Percentiles rank a stretch among this genome's conserved stretches.
Evolutionary conservation across 2,329 filamentous ascomycete species (phyloP).

Genomic region (Colletotrichum sp.): DNA sequence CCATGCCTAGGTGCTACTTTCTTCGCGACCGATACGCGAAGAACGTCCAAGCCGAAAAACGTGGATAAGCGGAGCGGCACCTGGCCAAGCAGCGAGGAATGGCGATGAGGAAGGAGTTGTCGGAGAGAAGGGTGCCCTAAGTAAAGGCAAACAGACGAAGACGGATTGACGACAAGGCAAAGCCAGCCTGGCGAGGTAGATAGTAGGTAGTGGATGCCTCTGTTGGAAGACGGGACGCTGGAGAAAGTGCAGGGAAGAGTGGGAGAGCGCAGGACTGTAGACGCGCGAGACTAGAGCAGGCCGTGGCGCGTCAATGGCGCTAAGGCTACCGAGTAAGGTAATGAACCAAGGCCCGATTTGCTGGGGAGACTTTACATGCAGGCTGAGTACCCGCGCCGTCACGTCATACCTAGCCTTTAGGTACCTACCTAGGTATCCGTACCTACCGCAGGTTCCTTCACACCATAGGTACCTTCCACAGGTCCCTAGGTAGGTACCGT

Average conservation of each 20-base stretch:
- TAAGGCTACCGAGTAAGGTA: neutral
- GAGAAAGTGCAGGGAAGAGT: neutral
- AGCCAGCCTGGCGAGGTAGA: neutral
- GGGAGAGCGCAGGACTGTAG: neutral
- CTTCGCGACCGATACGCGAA: neutral
- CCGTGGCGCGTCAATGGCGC: neutral
- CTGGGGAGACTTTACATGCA: neutral
- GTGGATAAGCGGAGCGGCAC: neutral
- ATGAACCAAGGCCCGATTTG: neutral
- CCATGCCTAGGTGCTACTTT: conserved; percentile 30
- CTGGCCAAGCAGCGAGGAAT: neutral
- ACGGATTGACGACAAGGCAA: neutral
- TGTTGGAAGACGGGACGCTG: neutral
- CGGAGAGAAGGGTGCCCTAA: neutral
- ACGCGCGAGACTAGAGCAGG: neutral
- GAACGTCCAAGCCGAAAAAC: neutral
- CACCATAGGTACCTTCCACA: too few species aligned
- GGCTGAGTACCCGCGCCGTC: neutral
- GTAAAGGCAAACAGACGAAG: neutral
- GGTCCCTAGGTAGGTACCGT: too few species aligned
- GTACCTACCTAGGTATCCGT: neutral
- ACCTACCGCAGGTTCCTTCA: too few species aligned
- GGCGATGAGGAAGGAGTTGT: neutral
- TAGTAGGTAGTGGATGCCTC: neutral
- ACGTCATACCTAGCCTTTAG: neutral